Evolutionary conservation across 2,329 filamentous ascomycete genomes (phyloP).

Genomic region (Hawksworthiomyces lignivorus): DNA sequence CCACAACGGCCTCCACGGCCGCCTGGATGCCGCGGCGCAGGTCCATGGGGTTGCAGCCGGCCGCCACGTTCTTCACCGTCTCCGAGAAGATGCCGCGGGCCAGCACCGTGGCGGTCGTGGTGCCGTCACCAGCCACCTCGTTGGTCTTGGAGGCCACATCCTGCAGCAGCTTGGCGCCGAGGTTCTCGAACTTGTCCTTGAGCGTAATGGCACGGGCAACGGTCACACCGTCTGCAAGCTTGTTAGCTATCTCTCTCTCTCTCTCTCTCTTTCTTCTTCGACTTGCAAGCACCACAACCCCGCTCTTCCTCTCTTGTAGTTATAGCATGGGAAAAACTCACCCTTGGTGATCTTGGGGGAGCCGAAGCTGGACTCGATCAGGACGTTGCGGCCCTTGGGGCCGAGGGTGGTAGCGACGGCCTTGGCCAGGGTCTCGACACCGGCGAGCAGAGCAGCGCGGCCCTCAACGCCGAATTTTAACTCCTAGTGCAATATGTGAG

Average conservation of each 20-base stretch:
- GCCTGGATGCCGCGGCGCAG: slow-evolving; percentile 94
- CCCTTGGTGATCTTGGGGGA: slow-evolving; percentile 99
- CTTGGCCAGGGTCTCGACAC: slow-evolving; percentile 94
- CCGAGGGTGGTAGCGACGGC: slow-evolving; percentile 94
- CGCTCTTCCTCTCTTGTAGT: no score
- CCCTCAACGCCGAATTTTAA: slow-evolving; percentile 97
- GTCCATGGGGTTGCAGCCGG: slow-evolving; percentile 99
- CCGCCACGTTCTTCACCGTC: slow-evolving; percentile 99
- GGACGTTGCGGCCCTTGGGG: slow-evolving; percentile 95
- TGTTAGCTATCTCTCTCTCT: background rate
- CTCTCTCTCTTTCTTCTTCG: no score
- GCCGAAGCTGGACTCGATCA: slow-evolving; percentile 97
- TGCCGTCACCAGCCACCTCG: slow-evolving; percentile 97
- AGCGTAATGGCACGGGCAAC: slow-evolving; percentile 84
- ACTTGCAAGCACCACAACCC: no score
- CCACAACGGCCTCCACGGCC: slow-evolving; percentile 87
- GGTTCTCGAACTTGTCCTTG: slow-evolving; percentile 99
- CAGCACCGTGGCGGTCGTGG: slow-evolving; percentile 94
- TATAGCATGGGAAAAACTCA: slow-evolving; percentile 36
- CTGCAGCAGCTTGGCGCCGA: slow-evolving; percentile 91
- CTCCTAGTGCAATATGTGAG: no score
- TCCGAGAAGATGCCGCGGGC: slow-evolving; percentile 98
- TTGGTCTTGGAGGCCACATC: slow-evolving; percentile 99
- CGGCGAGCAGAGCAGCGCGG: slow-evolving; percentile 78
- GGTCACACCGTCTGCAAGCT: slow-evolving; percentile 66